phyloP scores from a whole-genome alignment of 2,329 filamentous ascomycete species.

The Tolypocladium album region DNA sequence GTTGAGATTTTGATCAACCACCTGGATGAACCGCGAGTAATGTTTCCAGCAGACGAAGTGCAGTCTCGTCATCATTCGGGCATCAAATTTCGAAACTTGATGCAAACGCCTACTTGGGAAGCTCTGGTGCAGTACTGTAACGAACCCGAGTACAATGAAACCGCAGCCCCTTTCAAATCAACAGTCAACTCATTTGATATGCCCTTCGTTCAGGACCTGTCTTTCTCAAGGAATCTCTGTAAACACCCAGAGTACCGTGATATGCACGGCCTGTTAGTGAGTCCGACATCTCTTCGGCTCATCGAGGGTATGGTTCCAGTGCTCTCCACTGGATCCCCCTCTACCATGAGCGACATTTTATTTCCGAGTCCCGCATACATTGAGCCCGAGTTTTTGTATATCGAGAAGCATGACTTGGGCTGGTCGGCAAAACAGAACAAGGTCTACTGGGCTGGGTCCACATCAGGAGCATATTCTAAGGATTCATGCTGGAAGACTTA shows the following conservation, averaged over 20 bases:
- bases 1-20: too few relatives aligned
- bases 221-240: slow-evolving; percentile 26
- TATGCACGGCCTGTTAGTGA: slow-evolving; percentile 33
- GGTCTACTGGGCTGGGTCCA: slow-evolving; percentile 48
- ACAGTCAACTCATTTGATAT: slow-evolving; percentile 8
- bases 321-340: slow-evolving; percentile 31
- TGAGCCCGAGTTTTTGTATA: slow-evolving; percentile 30
- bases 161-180: too few relatives aligned
- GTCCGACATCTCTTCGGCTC: slow-evolving; percentile 28
- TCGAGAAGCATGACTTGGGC: slow-evolving; percentile 23
- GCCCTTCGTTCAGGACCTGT: slow-evolving; percentile 22
- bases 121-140: too few relatives aligned
- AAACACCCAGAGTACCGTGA: slow-evolving; percentile 28
- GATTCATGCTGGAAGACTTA: slow-evolving; percentile 26
- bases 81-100: too few relatives aligned
- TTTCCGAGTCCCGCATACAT: slow-evolving; percentile 40
- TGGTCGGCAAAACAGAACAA: slow-evolving; percentile 40
- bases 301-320: slow-evolving; percentile 32
- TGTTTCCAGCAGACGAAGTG: too few relatives aligned
- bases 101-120: too few relatives aligned
- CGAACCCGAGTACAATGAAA: too few relatives aligned
- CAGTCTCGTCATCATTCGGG: too few relatives aligned
- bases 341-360: slow-evolving; percentile 40
- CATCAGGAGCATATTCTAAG: slow-evolving; percentile 33
- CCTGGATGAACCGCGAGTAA: too few relatives aligned